phyloP scores from a whole-genome alignment of 2,329 filamentous ascomycete genomes.

The Ophiostoma fasciatum region DNA sequence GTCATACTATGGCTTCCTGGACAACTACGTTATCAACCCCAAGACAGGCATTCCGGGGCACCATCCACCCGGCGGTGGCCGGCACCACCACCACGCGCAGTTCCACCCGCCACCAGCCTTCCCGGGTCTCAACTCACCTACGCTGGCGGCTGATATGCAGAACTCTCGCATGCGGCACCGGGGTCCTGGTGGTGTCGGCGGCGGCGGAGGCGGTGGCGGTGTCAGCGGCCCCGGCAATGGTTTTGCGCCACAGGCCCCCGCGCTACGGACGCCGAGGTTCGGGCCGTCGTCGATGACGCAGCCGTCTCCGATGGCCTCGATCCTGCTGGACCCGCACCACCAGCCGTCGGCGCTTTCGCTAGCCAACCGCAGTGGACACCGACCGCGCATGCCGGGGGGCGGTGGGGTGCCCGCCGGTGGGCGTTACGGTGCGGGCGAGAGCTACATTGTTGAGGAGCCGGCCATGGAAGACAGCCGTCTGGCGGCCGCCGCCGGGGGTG shows the following conservation, averaged over 20 bases:
- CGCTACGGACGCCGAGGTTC: slow-evolving; percentile 26
- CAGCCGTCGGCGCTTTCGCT: slow-evolving; percentile 42
- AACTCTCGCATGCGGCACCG: slow-evolving; percentile 32
- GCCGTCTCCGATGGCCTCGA: slow-evolving; percentile 54
- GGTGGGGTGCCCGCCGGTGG: slow-evolving; percentile 19
- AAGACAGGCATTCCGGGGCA: slow-evolving; percentile 50
- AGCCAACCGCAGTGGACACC: slow-evolving; percentile 30
- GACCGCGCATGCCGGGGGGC: slow-evolving; percentile 17
- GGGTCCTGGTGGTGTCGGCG: slow-evolving; percentile 11
- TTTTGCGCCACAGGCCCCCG: slow-evolving; percentile 11
- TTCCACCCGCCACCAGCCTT: slow-evolving; percentile 67
- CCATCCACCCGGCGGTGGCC: slow-evolving; percentile 37
- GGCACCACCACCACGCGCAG: slow-evolving; percentile 57
- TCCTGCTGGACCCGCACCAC: slow-evolving; percentile 61
- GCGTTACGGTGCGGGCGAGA: slow-evolving; percentile 31
- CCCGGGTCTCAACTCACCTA: slow-evolving; percentile 53
- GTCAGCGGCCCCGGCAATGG: no score
- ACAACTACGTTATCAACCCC: slow-evolving; percentile 72
- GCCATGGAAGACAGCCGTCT: slow-evolving; percentile 21
- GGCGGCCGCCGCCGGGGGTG: neutral
- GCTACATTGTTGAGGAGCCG: slow-evolving; percentile 40
- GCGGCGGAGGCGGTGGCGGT: slow-evolving; percentile 14
- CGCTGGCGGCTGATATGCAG: slow-evolving; percentile 39
- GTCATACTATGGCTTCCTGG: slow-evolving; percentile 87
- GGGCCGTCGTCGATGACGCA: slow-evolving; percentile 28